A percentile compares a stretch with the other conserved stretches of the same genome.
Conservation (phyloP, 306 rosid genomes). For the barrel medic (Medicago truncatula) region DNA sequence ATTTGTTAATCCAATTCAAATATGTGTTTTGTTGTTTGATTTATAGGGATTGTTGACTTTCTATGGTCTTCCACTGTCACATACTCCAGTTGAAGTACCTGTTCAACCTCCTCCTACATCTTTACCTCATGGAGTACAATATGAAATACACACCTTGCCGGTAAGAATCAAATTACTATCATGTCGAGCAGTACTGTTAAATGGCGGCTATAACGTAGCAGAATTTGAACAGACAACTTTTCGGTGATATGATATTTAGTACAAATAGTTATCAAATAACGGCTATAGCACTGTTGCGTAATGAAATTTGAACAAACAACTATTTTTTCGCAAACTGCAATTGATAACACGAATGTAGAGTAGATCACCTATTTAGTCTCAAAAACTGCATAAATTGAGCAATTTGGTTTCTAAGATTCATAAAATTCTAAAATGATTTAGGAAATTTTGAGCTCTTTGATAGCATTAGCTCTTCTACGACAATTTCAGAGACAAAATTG, state of each 20-base stretch:
- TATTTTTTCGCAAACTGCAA: no score
- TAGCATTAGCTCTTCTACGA: not conserved
- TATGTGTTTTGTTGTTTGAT: constrained; percentile 19
- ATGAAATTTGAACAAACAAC: no score
- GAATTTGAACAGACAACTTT: no score
- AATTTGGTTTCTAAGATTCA: not conserved
- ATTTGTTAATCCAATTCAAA: no score
- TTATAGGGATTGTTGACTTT: constrained; percentile 69
- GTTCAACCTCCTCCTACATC: constrained; percentile 53
- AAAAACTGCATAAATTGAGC: not conserved
- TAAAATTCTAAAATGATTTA: not conserved
- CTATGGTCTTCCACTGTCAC: constrained; percentile 71
- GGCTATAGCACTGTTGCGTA: no score
- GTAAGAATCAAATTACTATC: constrained; percentile 49
- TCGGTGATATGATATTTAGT: no score
- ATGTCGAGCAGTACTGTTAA: no score
- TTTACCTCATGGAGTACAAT: constrained; percentile 66
- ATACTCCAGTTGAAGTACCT: constrained; percentile 50
- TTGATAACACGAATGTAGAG: not conserved
- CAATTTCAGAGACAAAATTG: not conserved
- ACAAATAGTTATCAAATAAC: no score
- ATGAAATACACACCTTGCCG: constrained; percentile 71
- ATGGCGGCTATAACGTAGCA: no score
- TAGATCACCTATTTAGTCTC: not conserved
- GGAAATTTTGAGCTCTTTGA: not conserved